Base-by-base conservation (phyloP, 495 filamentous ascomycete genomes). In the Baudoinia panamericana region DNA sequence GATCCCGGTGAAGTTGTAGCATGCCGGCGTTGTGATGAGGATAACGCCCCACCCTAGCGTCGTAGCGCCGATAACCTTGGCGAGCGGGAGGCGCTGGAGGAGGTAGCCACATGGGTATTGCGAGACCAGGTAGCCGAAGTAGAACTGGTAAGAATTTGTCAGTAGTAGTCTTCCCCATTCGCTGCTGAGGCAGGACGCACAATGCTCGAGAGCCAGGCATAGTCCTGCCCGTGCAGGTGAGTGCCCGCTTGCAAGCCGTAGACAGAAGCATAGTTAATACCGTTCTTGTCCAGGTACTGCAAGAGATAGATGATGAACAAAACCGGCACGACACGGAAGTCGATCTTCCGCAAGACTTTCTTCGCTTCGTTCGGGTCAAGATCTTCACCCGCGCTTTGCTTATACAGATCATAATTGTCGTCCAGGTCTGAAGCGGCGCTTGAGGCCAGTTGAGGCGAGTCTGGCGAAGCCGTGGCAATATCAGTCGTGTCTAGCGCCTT, bases 221-320 rank as follows among this genome's bases (percentile, higher is more conserved):
- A 76, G 20, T 77, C 65, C 43, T 73, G 65, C 10, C 71, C 72
- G 0, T 59, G 50, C 10, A 76, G 43, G 25, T 69, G 36, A 0
- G 70, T 71, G 4, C 63, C 73, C 39, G 64, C 46, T 32, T 71
- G 62, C 21, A 76, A 44, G 0, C 72, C 73, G 46, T 70, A 76
- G 0, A 73, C 70, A n/a, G 67, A 70, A 2, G 74, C 69, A 43
- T 70, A 78, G 43, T 71, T 74, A 52, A 77, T 65, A 19, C 63
- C 68, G 24, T 68, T 68, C 53, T 78, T 78, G 44, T 78, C 73
- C 5, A 76, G 56, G 39, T 73, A 78, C 54, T 74, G 65, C 2
- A 66, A 50, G 37, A 74, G 55, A 40, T 76, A 76, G 0, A 68
- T 74, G 4, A 71, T 53, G 41, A 72, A 68, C 1, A 79, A 54